A percentile compares a stretch with the other conserved stretches of the same genome.
These are phyloP conservation scores for Rhizophagus prolifer DNA, from an alignment of 192 early-diverging fungal genomes.

Conservation along the genomic window DNA sequence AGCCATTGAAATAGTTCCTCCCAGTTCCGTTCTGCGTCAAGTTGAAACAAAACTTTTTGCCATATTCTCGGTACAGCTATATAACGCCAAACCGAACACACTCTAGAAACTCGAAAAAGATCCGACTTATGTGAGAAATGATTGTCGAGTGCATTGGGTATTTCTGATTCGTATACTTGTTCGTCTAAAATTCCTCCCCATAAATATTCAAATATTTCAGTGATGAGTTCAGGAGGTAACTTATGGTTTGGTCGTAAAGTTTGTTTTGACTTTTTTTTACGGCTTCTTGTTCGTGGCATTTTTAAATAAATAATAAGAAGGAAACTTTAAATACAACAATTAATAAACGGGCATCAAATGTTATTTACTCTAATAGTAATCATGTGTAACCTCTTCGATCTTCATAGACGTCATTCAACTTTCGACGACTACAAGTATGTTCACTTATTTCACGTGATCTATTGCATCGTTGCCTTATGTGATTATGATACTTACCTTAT, in stretches of 20 bases:
- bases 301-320: neutral
- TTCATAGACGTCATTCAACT: too few species aligned
- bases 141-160: slow-evolving; percentile 1
- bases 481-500: too few species aligned
- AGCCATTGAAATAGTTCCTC: slow-evolving; percentile 11
- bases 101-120: neutral
- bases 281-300: neutral
- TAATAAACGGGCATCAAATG: too few species aligned
- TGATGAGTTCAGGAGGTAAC: slow-evolving; percentile 13
- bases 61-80: slow-evolving; percentile 20
- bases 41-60: slow-evolving; percentile 15
- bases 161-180: neutral
- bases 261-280: slow-evolving; percentile 11
- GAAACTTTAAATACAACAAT: neutral
- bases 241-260: slow-evolving; percentile 10
- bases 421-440: too few species aligned
- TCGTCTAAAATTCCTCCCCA: slow-evolving; percentile 14
- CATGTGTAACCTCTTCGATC: too few species aligned
- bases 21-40: neutral
- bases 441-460: too few species aligned
- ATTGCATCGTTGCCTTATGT: too few species aligned
- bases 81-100: slow-evolving; percentile 6
- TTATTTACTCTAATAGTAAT: too few species aligned
- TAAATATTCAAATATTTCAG: slow-evolving; percentile 15
- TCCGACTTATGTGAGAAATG: slow-evolving; percentile 4